Evolutionary conservation across 2,329 filamentous ascomycete genomes (phyloP), one percentile per base, ranked within the genome.

Genomic region (Neoscytalidium dimidiatum): DNA sequence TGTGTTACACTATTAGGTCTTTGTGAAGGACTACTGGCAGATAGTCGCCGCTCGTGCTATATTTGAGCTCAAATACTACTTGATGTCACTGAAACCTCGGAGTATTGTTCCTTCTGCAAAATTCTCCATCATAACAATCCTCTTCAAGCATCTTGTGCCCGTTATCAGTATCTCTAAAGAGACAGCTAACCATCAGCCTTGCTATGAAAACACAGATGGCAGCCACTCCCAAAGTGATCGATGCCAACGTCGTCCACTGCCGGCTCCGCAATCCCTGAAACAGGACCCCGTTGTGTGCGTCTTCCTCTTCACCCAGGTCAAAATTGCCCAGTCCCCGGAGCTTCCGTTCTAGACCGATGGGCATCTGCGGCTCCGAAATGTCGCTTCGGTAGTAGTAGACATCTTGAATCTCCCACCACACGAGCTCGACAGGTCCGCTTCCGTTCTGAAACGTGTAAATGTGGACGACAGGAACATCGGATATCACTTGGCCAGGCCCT

Each of bases 361-460:
- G 58, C 17, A 62, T 26, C 23, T 51, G 31, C 2, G 58, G 58
- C 3, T 51, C 44, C 2, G 58, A 62, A 4, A 31, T 51, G 6
- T 62, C 44, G 3, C 8, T 26, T n/a, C 38, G 58, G 31, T 49
- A 62, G 13, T 51, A 43, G 21, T 62, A 8, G 14, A 62, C 28
- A 29, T 62, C 29, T 14, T 38, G 58, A 4, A 62, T 26, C 19
- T 62, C 58, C 58, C 58, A 62, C 58, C 58, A 62, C 5, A 51
- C 43, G n/a, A 62, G 35, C 29, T 62, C 58, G 28, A 23, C 21
- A 0, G 44, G 29, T 7, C 14, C 11, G 13, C 13, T 38, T 4
- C 21, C 21, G 11, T 48, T 48, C n/a, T 51, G 58, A 6, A 62
- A 19, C 5, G 51, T 13, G 26, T 62, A 62, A 4, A 51, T 35